Base-by-base conservation (phyloP, 1,284 basidiomycete genomes). In the Ustilago lituana region DNA sequence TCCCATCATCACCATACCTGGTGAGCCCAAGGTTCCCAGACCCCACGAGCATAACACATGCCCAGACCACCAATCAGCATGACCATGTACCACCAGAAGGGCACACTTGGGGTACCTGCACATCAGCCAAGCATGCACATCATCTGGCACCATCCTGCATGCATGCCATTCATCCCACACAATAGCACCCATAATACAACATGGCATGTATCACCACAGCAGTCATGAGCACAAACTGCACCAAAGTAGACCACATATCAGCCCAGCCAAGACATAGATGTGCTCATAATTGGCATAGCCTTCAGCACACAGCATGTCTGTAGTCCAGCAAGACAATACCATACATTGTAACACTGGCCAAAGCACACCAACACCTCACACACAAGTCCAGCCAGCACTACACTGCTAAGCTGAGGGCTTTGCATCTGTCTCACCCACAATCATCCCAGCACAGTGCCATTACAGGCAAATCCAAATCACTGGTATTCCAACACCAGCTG, bases 91-190 rank as follows among this genome's bases (percentile, higher is more conserved):
- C 85, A 87, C 66, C 70, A 76, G 62, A 85, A 84, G 4, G 87
- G 87, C 20, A 92, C 90, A 77, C 93, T 91, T n/a, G 1, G 86
- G 83, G 82, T 95, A 95, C 23, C 83, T 85, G 51, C 85, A 85
- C 92, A 95, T 95, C 38, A 94, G 86, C 33, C 91, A 88, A 4
- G 89, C 87, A 82, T 95, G 93, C 35, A 94, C 85, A 78, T 95
- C 93, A 51, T 88, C 87, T 78, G 92, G 88, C 69, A 91, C 88
- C 86, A 35, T 87, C 14, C 51, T 86, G 85, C 90, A 87, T 59
- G 90, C 88, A 56, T 88, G 87, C 39, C 85, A 77, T 58, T 94
- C 90, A 73, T 91, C 92, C 84, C 89, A 86, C 4, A 90, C 89
- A 4, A 65, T n/a, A 57, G n/a, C 50, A 54, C 31, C 77, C 76